Evolutionary conservation across 306 rosid species (phyloP), one percentile per base, ranked within the genome.

Genomic region (Castanea crenata): DNA sequence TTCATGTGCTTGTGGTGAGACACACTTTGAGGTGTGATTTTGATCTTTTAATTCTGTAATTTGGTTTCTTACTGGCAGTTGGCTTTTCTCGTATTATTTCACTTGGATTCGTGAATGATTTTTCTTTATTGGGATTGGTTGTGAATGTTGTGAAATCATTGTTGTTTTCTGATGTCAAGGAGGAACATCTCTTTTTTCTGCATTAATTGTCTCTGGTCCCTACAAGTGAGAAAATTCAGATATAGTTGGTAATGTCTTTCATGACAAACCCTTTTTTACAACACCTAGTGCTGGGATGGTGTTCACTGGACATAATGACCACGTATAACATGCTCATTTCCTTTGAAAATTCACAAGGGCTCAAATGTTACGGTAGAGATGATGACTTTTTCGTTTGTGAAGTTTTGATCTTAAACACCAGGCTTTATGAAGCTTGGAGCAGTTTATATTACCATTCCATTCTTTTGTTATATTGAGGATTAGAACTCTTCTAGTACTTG

Each of bases 1-100:
- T 74, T 76, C 98, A 11, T 95, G 99, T 83, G 89, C 90, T 67
- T 92, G 99, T 73, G 97, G 98, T 57, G 95, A 84, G 87, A 95
- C 98, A 38, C 96, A 88, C 81, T 90, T 91, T 81, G 98, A 95
- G 99, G 99, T 95, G 72, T 74, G 87, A 74, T 4, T 80, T 87
- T 85, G 71, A 23, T 62, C 58, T 32, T 80, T 20, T 23, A 44
- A 79, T 75, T 61, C 71, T 81, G 25, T 55, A 32, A 71, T 79
- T 77, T 57, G 74, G 21, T 64, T 44, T 74, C 20, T 74, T 23
- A 74, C 78, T 38, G 38, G 61, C 52, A 73, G 75, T 77, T 46
- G 54, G 65, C 25, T 73, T 62, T 75, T 55, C 49, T 46, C 21
- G 20, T 51, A 35, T 35, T 13, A 49, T 49, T 13, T 49, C 54